Percentiles rank a stretch among this genome's conserved stretches.
Conservation (phyloP, 768 basidiomycete genomes). For the Suillus fuscotomentosus region DNA sequence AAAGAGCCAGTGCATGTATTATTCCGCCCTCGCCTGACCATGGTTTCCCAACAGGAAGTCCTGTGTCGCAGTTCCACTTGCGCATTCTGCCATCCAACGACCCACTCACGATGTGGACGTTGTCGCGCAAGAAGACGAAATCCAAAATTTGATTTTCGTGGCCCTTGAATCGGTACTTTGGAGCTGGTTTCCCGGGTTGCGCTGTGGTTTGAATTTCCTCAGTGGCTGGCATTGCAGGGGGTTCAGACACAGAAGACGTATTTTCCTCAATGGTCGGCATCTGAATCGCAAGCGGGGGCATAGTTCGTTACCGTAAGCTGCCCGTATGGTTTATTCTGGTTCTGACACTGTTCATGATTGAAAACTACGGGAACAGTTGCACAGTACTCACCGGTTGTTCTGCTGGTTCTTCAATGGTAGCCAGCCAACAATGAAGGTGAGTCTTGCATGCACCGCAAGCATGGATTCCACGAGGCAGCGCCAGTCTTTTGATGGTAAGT, state of each 20-base stretch:
- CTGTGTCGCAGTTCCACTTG: neutral
- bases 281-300: neutral
- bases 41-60: neutral
- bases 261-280: neutral
- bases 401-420: neutral
- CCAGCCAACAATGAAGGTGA: neutral
- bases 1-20: neutral
- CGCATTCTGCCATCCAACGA: neutral
- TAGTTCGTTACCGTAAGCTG: neutral
- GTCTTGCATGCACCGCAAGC: neutral
- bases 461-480: neutral
- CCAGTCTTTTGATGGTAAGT: neutral
- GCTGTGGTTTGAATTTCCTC: neutral
- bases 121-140: neutral
- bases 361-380: neutral
- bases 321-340: neutral
- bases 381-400: neutral
- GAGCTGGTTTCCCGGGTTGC: neutral
- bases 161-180: neutral
- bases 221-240: neutral
- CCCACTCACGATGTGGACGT: neutral
- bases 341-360: neutral
- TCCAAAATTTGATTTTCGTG: neutral
- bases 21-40: neutral
- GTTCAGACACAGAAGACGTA: neutral